Conservation (phyloP, 257 asterid genomes). For the Linaria vulgaris region DNA sequence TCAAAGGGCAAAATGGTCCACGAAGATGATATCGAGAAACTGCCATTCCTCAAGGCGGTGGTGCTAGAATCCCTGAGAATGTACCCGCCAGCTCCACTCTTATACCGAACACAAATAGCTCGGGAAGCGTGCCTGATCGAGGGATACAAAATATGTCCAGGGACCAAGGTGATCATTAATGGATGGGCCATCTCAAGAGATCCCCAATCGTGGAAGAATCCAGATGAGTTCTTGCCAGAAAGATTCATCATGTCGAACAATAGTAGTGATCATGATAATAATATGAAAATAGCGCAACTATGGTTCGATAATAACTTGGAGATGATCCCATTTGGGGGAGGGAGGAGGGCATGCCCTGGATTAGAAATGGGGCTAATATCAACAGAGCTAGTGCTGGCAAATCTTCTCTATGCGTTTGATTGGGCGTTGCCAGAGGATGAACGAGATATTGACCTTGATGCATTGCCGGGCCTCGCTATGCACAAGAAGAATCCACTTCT, state of each 20-base stretch:
- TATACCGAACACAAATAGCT: constrained; percentile 27
- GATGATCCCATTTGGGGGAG: constrained; percentile 37
- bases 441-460: constrained; percentile 15
- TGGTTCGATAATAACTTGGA: not conserved
- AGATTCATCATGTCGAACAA: no score
- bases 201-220: no score
- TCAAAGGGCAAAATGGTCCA: not conserved
- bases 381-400: constrained; percentile 25
- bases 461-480: constrained; percentile 38
- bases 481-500: constrained; percentile 35
- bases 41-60: constrained; percentile 42
- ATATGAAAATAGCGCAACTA: no score
- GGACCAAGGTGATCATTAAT: not conserved
- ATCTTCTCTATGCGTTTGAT: constrained; percentile 28
- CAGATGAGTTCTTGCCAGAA: no score
- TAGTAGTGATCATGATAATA: no score
- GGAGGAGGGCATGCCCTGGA: constrained; percentile 36
- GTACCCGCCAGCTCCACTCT: constrained; percentile 46
- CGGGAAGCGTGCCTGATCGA: constrained; percentile 10
- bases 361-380: constrained; percentile 32
- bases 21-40: constrained; percentile 33
- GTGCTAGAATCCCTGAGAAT: constrained; percentile 38
- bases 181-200: no score
- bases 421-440: constrained; percentile 13
- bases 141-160: constrained; percentile 25